These are phyloP conservation scores for Davidsoniella eucalypti DNA, from an alignment of 2,329 filamentous ascomycete species.

Conservation along the genomic window DNA sequence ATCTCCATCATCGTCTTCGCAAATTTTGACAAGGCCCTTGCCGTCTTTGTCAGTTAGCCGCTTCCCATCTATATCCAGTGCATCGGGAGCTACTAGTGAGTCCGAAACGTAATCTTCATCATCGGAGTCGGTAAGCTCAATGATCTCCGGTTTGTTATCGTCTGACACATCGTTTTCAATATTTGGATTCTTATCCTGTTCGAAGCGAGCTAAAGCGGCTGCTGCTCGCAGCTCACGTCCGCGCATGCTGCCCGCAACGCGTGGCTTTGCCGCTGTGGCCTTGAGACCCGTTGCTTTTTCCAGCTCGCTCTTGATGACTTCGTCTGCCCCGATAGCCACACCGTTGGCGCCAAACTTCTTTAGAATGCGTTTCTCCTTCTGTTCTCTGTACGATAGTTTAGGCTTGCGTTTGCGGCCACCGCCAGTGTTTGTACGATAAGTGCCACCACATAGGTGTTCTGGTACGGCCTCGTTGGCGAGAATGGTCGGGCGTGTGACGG, in stretches of 20 bases:
- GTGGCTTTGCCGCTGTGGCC: conserved; percentile 45
- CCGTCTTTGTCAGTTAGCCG: conserved; percentile 50
- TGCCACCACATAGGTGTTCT: conserved; percentile 66
- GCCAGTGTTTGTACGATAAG: conserved; percentile 43
- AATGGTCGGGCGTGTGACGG: conserved; percentile 38
- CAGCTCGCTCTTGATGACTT: conserved; percentile 44
- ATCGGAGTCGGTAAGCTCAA: conserved; percentile 19
- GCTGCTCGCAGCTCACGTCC: conserved; percentile 62
- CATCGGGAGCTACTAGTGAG: conserved; percentile 29
- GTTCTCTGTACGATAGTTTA: conserved; percentile 51
- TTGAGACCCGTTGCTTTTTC: conserved; percentile 39
- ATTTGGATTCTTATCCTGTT: conserved; percentile 28
- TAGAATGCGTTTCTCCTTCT: conserved; percentile 52
- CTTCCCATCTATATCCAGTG: conserved; percentile 47
- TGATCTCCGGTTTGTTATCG: conserved; percentile 25
- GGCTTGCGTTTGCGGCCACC: conserved; percentile 36
- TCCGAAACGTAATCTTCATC: conserved; percentile 18
- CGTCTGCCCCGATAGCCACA: conserved; percentile 51
- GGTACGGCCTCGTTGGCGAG: conserved; percentile 40
- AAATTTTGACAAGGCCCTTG: conserved; percentile 54
- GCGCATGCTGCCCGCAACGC: conserved; percentile 57
- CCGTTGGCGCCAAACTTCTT: conserved; percentile 66
- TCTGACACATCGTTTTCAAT: conserved; percentile 18
- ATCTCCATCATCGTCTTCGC: conserved; percentile 45
- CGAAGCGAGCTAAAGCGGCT: conserved; percentile 60